phyloP scores from a whole-genome alignment of 2,329 filamentous ascomycete species.

The Neospermospora avenae region DNA sequence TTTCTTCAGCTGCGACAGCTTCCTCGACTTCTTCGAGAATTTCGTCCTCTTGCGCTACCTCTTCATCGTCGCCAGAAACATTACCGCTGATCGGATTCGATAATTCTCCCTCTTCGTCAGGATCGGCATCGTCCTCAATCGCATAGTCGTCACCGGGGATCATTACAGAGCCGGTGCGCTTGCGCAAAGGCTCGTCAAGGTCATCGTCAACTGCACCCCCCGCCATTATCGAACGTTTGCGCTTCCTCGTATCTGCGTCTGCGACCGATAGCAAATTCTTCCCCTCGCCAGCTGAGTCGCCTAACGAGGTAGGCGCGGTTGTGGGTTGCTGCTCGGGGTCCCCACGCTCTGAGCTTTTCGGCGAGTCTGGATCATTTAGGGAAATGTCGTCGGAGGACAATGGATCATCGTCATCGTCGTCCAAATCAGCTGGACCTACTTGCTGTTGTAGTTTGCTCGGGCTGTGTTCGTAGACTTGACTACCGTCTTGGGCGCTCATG shows the following conservation, averaged over 20 bases:
- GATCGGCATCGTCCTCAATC: conserved; percentile 42
- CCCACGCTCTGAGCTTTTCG: conserved; percentile 40
- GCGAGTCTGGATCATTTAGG: conserved; percentile 36
- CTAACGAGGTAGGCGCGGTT: conserved; percentile 37
- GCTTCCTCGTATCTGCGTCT: conserved; percentile 36
- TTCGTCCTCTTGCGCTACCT: conserved; percentile 46
- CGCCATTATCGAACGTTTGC: conserved; percentile 37
- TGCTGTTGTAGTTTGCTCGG: conserved; percentile 73
- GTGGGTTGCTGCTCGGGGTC: conserved; percentile 33
- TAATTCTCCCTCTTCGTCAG: conserved; percentile 40
- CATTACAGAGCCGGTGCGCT: conserved; percentile 50
- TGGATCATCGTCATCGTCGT: conserved; percentile 37
- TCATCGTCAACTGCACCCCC: conserved; percentile 35
- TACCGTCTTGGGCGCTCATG: conserved; percentile 52
- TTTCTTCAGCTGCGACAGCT: conserved; percentile 41
- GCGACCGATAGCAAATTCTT: conserved; percentile 24
- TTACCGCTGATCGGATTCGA: conserved; percentile 34
- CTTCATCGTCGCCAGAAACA: conserved; percentile 37
- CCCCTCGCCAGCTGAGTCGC: conserved; percentile 29
- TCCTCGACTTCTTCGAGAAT: conserved; percentile 39
- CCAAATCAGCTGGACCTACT: conserved; percentile 42
- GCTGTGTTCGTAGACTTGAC: conserved; percentile 58
- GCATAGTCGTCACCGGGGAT: conserved; percentile 44
- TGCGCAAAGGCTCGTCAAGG: conserved; percentile 40
- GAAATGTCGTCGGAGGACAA: conserved; percentile 37